Evolutionary conservation across 768 basidiomycete genomes (phyloP), one percentile per base, ranked within the genome.

Genomic region (Omphalotus guepiniiformis): DNA sequence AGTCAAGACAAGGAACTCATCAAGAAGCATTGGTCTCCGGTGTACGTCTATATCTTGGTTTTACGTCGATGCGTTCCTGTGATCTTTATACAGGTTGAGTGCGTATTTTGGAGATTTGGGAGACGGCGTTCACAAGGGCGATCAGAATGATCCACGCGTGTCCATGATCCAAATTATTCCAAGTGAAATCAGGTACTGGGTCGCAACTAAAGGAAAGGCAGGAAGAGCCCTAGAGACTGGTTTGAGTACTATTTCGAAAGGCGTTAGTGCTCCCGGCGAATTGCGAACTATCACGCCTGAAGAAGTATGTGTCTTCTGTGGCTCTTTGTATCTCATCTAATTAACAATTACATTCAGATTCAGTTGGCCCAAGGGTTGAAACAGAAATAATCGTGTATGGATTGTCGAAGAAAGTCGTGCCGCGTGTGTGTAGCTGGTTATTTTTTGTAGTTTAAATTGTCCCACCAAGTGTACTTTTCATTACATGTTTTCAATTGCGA

Each of bases 51-150:
- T 13, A 25, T 29, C 4, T 9, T 26, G 19, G 11, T 47, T 9
- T 16, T 6, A 6, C 9, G 7, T 28, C 6, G 16, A 29, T 15
- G 19, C 34, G 7, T 9, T 18, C 6, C 9, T 4, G 25, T 41
- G 26, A 53, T 37, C 1, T 43, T 7, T 39, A 11, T 4, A 18
- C 39, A 88, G 85, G 2, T 71, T 79, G 26, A 62, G 75, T 7
- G 85, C 83, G 0, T 96, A 90, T 75, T 94, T 94, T 56, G 90
- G 88, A 29, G 85, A 95, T 59, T 71, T 93, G 46, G 83, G 83
- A 26, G 92, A 95, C 53, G 88, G 88, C 15, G 67, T 85, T 5
- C 92, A 93, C 63, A 84, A 80, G 56, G 93, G 92, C n/a, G 79
- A 85, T 55, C 74, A 74, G 25, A 68, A 74, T 39, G 93, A 95